Percentiles rank a stretch among this genome's conserved stretches.
Evolutionary conservation across 257 asterid species (phyloP).

Genomic region (Dorcoceras hygrometricum): DNA sequence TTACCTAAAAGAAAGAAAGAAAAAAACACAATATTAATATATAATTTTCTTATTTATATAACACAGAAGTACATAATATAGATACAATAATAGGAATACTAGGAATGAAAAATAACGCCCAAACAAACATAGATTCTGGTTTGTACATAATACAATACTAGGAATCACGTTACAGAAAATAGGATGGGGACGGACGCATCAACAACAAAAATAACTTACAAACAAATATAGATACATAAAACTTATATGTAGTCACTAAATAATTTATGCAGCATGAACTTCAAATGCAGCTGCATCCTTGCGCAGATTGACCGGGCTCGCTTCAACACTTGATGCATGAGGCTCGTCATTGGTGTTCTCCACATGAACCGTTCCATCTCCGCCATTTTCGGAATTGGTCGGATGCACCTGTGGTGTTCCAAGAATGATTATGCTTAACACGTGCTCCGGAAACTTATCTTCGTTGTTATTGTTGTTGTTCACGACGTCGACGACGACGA

Average conservation of each 20-base stretch:
- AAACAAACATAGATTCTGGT: too few relatives aligned
- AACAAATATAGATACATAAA: too few relatives aligned
- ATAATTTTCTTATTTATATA: too few relatives aligned
- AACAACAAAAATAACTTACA: not conserved
- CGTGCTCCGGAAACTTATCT: conserved; percentile 33
- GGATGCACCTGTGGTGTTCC: conserved; percentile 42
- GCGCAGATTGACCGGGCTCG: conserved; percentile 28
- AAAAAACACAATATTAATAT: too few relatives aligned
- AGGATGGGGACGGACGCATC: too few relatives aligned
- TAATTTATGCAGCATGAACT: conserved; percentile 37
- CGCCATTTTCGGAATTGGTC: conserved; percentile 19
- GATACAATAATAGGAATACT: too few relatives aligned
- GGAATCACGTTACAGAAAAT: too few relatives aligned
- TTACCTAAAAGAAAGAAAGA: too few relatives aligned
- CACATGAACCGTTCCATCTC: not conserved
- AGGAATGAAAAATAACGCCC: too few relatives aligned
- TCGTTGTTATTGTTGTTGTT: conserved; percentile 14
- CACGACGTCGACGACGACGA: too few relatives aligned
- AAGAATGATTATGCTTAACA: conserved; percentile 34
- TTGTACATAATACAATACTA: too few relatives aligned
- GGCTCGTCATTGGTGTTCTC: conserved; percentile 7
- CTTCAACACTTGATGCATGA: conserved; percentile 25
- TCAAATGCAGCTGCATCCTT: conserved; percentile 36
- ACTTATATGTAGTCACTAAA: not conserved
- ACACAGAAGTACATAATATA: too few relatives aligned